These are phyloP conservation scores for Daldinia bambusicola DNA, from an alignment of 495 filamentous ascomycete species.

Conservation along the genomic window DNA sequence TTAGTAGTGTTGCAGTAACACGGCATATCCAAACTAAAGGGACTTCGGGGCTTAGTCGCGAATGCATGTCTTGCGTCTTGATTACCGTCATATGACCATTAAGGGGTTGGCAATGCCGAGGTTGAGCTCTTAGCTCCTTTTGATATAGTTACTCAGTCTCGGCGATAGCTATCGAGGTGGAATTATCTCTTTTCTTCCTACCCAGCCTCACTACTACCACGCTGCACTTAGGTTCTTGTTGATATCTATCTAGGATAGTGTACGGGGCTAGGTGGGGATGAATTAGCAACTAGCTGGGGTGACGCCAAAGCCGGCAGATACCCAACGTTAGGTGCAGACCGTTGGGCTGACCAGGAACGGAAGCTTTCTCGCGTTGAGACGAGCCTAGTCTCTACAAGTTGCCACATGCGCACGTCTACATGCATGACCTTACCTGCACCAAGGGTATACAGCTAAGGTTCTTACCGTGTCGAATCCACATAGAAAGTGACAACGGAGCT, in stretches of 20 bases:
- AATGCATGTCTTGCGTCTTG: conserved; percentile 31
- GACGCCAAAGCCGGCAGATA: neutral
- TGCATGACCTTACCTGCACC: conserved; percentile 14
- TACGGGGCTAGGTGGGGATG: conserved; percentile 2
- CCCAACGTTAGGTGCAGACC: conserved; percentile 12
- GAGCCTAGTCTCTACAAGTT: conserved; percentile 15
- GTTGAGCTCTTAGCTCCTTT: conserved; percentile 3
- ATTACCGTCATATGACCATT: conserved; percentile 32
- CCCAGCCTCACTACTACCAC: neutral
- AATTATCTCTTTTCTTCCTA: neutral
- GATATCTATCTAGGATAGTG: neutral
- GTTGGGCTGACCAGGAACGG: conserved; percentile 3
- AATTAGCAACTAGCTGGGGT: neutral
- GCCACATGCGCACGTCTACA: conserved; percentile 14
- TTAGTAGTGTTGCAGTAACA: conserved; percentile 18
- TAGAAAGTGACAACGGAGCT: neutral
- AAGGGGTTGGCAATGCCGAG: neutral
- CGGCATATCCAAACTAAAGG: conserved; percentile 25
- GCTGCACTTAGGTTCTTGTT: neutral
- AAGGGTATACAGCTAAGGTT: conserved; percentile 27
- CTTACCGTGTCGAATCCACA: conserved; percentile 16
- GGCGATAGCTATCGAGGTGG: too few species aligned
- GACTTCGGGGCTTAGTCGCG: neutral
- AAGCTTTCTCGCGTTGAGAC: neutral
- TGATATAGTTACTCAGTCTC: conserved; percentile 8